phyloP scores from a whole-genome alignment of 75 land plant species.

The Selaginella tamariscina region DNA sequence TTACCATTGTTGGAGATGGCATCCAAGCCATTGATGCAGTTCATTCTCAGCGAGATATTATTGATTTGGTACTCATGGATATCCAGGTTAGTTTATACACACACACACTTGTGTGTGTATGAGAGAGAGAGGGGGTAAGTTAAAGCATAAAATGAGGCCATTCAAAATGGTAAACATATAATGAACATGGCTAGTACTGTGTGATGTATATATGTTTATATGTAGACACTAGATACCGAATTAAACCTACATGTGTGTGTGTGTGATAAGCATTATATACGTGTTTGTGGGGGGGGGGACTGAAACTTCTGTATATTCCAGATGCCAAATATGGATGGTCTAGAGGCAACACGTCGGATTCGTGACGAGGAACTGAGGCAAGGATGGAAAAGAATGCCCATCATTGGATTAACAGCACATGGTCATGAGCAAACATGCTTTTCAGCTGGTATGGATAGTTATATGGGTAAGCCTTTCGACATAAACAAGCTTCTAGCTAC shows the following conservation, averaged over 20 bases:
- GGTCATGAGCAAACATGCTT: constrained; percentile 18
- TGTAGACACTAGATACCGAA: too few relatives aligned
- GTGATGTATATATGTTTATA: too few relatives aligned
- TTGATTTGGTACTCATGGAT: constrained; percentile 25
- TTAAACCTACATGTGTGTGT: too few relatives aligned
- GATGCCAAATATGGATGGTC: constrained; percentile 23
- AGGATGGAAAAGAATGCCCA: constrained; percentile 14
- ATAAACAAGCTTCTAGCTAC: constrained; percentile 3
- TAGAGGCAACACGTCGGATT: constrained; percentile 15
- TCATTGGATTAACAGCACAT: constrained; percentile 19
- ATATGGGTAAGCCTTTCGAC: constrained; percentile 21
- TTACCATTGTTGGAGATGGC: constrained; percentile 21
- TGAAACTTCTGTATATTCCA: too few relatives aligned
- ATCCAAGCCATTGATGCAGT: constrained; percentile 19
- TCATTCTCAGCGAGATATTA: constrained; percentile 5
- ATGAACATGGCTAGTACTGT: too few relatives aligned
- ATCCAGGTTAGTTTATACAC: too few relatives aligned
- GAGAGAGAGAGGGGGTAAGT: too few relatives aligned
- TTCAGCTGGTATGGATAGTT: constrained; percentile 16
- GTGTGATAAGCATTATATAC: too few relatives aligned
- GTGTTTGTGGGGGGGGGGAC: too few relatives aligned
- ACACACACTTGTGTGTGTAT: too few relatives aligned
- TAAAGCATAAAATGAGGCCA: too few relatives aligned
- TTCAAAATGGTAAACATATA: too few relatives aligned
- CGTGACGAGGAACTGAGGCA: constrained; percentile 10